Percentiles rank a stretch among this genome's conserved stretches.
These are phyloP conservation scores for Mycena sp. DNA, from an alignment of 1,284 basidiomycete species.

Conservation along the genomic window DNA sequence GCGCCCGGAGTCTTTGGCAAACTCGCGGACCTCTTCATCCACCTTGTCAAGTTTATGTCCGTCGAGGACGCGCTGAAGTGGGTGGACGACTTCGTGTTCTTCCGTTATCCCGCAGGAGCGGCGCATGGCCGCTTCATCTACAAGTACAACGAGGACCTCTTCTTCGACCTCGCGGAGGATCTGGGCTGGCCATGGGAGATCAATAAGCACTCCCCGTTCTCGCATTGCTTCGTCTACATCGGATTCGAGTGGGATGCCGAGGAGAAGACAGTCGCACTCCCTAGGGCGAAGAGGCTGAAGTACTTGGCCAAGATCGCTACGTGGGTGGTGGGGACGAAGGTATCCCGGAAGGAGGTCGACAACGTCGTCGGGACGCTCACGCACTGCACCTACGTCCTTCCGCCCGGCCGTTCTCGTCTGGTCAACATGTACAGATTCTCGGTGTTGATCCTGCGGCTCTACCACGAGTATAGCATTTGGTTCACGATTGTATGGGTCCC, in stretches of 20 bases:
- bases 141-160: slow-evolving; percentile 2
- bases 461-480: slow-evolving; percentile 34
- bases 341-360: slow-evolving; percentile 32
- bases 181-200: slow-evolving; percentile 16
- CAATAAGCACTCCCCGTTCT: slow-evolving; percentile 14
- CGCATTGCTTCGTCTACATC: slow-evolving; percentile 29
- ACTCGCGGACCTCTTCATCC: slow-evolving; percentile 43
- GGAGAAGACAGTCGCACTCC: slow-evolving; percentile 31
- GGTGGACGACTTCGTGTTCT: slow-evolving; percentile 42
- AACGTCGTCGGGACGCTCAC: slow-evolving; percentile 45
- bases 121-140: not conserved
- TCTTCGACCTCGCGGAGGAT: slow-evolving; percentile 6
- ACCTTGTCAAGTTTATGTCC: slow-evolving; percentile 29
- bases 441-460: slow-evolving; percentile 29
- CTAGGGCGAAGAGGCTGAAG: slow-evolving; percentile 31
- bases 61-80: slow-evolving; percentile 43
- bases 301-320: slow-evolving; percentile 25
- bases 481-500: slow-evolving; percentile 39
- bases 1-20: slow-evolving; percentile 45
- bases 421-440: slow-evolving; percentile 40
- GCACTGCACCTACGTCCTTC: slow-evolving; percentile 45
- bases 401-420: slow-evolving; percentile 39
- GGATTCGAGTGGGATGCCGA: slow-evolving; percentile 39
- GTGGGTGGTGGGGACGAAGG: slow-evolving; percentile 23
- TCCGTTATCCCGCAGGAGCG: slow-evolving; percentile 15